Evolutionary conservation across 192 early-diverging fungal genomes (phyloP).

Genomic region (Podila epicladia): DNA sequence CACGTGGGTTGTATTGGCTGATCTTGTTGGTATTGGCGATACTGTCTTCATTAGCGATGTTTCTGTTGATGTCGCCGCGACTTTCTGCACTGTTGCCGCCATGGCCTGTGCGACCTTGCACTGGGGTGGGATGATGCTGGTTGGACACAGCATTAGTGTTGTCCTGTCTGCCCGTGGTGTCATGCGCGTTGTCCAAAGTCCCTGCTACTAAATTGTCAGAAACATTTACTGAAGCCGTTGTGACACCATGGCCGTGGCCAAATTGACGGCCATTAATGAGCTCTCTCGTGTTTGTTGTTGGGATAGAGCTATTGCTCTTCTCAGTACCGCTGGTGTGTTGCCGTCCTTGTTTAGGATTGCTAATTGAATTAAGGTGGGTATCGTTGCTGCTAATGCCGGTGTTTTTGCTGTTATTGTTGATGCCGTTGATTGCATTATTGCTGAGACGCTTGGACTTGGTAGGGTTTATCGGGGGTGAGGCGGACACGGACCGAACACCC

Average conservation of each 20-base stretch:
- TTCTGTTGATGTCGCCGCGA: not conserved
- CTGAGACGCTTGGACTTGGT: not conserved
- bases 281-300: not conserved
- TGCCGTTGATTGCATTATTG: conserved; percentile 4
- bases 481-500: not conserved
- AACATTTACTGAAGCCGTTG: not conserved
- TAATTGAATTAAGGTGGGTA: conserved; percentile 5
- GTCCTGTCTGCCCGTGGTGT: not conserved
- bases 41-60: not conserved
- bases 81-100: not conserved
- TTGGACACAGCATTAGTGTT: not conserved
- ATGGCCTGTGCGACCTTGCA: too few species aligned
- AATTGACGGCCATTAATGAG: not conserved
- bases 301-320: not conserved
- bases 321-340: not conserved
- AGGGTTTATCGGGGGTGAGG: not conserved
- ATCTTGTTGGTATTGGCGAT: too few species aligned
- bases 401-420: conserved; percentile 3
- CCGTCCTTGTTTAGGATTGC: not conserved
- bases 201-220: not conserved
- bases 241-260: not conserved
- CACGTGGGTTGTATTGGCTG: not conserved
- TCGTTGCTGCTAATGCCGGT: not conserved
- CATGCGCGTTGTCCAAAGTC: not conserved
- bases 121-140: not conserved